Percentiles rank a stretch among this genome's conserved stretches.
Evolutionary conservation across 192 early-diverging fungal species (phyloP).

Genomic region (Diversispora epigaea): DNA sequence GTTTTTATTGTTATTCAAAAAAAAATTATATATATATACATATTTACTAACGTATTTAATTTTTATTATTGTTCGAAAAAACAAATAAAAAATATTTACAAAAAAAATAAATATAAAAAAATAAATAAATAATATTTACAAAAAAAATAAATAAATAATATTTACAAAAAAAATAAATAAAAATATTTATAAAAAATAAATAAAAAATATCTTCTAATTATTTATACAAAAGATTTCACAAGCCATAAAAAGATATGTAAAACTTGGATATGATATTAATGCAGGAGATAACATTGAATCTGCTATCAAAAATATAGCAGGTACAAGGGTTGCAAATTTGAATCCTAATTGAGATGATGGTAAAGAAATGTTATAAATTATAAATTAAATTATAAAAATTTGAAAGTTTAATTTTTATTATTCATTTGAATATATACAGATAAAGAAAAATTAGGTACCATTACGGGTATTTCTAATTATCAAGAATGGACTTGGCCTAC

Average conservation of each 20-base stretch:
- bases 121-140: too few species aligned
- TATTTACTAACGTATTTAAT: too few species aligned
- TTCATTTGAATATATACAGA: not conserved
- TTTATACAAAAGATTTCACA: not conserved
- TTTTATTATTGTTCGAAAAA: too few species aligned
- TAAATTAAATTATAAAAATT: not conserved
- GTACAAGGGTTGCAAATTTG: not conserved
- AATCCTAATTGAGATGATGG: not conserved
- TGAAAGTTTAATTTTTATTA: not conserved
- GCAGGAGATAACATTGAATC: not conserved
- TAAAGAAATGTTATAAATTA: not conserved
- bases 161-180: too few species aligned
- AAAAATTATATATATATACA: too few species aligned
- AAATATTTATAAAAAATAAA: too few species aligned
- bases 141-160: too few species aligned
- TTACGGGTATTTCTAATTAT: not conserved
- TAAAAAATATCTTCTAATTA: too few species aligned
- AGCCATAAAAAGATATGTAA: not conserved
- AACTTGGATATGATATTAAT: not conserved
- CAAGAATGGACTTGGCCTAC: slow-evolving; percentile 5
- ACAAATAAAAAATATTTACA: too few species aligned
- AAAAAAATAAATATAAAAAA: too few species aligned
- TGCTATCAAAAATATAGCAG: too few species aligned
- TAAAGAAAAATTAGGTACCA: not conserved
- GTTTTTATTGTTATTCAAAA: too few species aligned